Evolutionary conservation across 139 green algal genomes (phyloP), one percentile per base, ranked within the genome.

Genomic region (Spirogloea muscicola): DNA sequence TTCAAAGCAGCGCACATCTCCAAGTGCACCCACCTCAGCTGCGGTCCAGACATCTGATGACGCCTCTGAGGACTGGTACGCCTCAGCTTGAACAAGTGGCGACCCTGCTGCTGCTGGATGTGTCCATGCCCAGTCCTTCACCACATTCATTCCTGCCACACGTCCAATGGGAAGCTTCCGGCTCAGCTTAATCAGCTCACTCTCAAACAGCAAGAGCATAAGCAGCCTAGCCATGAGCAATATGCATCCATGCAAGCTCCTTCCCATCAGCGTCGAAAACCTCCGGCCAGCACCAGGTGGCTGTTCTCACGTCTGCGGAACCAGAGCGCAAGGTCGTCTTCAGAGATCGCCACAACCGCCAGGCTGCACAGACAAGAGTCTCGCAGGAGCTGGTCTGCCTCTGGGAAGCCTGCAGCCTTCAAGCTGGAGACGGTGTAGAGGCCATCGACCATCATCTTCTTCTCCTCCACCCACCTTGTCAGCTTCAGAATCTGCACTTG

Each of bases 61-160:
- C 57, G 57, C 57, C 49, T 25, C 27, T 29, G 27, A 27, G 31
- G 27, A 7, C 49, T 7, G 49, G 27, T 29, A 27, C 16, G 27
- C 10, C 16, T 60, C 57, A 34, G 25, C 39, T 1, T 65, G n/a
- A n/a, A n/a, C n/a, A n/a, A n/a, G 57, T 16, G 57, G 29, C 57
- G 29, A n/a, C 9, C 57, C 25, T 38, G 57, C 57, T 36, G 57
- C 33, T 31, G 27, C 40, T 6, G 65, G 33, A 10, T 74, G 43
- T 44, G 38, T 65, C 65, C 65, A 74, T n/a, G 65, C 65, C 65
- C 65, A 74, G 18, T 74, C 44, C 34, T 43, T 21, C n/a, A 36
- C 59, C 9, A 10, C 59, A 43, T 62, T 31, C 37, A 62, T 38
- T 5, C 52, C 52, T 62, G 52, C 6, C 37, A 38, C 6, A 38